Evolutionary conservation across 2,329 filamentous ascomycete genomes (phyloP), one percentile per base, ranked within the genome.

Genomic region (Sporothrix euskadiensis): DNA sequence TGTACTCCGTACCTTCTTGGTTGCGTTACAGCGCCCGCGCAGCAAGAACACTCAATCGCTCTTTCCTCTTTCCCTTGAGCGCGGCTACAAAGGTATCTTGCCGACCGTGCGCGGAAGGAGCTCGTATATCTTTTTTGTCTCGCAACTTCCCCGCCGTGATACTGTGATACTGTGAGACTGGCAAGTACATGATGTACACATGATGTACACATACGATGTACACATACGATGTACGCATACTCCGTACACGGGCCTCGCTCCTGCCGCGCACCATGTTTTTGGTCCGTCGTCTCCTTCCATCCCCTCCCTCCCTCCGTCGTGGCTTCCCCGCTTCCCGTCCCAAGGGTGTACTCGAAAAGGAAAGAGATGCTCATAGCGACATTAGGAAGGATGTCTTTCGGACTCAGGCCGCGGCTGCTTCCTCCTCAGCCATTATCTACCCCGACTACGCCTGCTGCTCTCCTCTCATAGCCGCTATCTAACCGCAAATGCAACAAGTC

Each of bases 391-490:
- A 0, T 49, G 59, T 44, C 26, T 26, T 26, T 26, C 2, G 26
- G 26, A 26, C 26, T 26, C 61, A 22, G 35, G 22, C 26, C 47
- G 66, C 30, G 47, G 47, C 22, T 41, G 47, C 66, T 30, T 22
- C 26, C 44, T 19, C 14, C 44, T 12, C 41, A 14, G 41, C 41
- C 1, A 26, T 26, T 26, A 35, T 4, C 35, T 35, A 4, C 14
- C 14, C 4, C 44, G 6, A 14, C 44, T 35, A 68, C 39, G 39
- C 52, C 52, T 63, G 26, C 57, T 14, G 4, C 30, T 52, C 35
- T 14, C 47, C 66, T 54, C 61, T 47, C 61, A 19, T 66, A 30
- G 66, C 66, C 66, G 66, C 66, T 69, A 69, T 69, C 47, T 56
- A 69, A 54, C 66, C 66, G 6, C 66, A 54, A 54, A 54, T n/a